Evolutionary conservation across 2,329 filamentous ascomycete genomes (phyloP), one percentile per base, ranked within the genome.

Genomic region (Pseudogymnoascus destructans): DNA sequence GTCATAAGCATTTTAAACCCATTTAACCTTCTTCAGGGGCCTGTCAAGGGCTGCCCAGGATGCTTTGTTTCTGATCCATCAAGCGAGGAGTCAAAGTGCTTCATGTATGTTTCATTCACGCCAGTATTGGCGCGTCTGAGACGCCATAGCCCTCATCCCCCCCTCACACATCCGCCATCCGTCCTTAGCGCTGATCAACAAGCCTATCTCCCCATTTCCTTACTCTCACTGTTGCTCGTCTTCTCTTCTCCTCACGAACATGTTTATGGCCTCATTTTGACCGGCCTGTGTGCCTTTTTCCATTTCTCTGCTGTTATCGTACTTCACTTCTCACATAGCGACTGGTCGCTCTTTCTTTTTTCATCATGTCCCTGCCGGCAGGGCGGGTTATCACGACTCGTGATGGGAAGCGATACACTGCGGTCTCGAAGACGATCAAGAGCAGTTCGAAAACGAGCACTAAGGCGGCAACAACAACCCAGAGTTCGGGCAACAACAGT

Each of bases 361-460:
- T 21, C n/a, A 57, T 57, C 32, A 27, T 27, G 30, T 38, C 40
- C 66, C 72, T 77, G 67, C 73, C 72, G 62, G 67, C 69, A 65
- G 74, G 76, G 66, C 73, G 74, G 60, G 75, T 76, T 61, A 73
- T 77, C 59, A 80, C 77, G 58, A 75, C 69, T 55, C 71, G 79
- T 58, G 68, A 73, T 59, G 77, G 76, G 57, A 75, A 73, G 67
- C 73, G 73, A 68, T 80, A 79, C 71, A 81, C 79, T 64, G 77
- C 75, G 61, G 71, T 80, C 62, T 77, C 77, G 54, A 76, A 67
- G 64, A 58, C 55, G 25, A 42, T 8, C 1, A 21, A 17, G 21
- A 32, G 27, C 62, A 59, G 21, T 61, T 60, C 36, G 35, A 38
- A 38, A 17, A 38, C 35, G 35, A 38, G 35, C 8, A 5, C 8